Conservation (phyloP, 495 filamentous ascomycete genomes). For the Aspergillus haitiensis region DNA sequence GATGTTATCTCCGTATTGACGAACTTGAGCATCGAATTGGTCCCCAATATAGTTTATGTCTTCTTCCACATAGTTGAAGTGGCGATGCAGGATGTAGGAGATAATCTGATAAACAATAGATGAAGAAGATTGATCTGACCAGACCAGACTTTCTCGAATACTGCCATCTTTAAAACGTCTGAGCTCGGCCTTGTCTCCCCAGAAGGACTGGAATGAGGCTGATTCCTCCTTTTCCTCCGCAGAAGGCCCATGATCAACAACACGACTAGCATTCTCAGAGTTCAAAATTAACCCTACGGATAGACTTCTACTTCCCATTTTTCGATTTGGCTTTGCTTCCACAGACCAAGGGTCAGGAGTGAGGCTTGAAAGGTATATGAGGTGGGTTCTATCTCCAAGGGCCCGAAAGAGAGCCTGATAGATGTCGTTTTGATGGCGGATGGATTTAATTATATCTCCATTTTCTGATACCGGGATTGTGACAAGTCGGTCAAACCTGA, state of each 20-base stretch:
- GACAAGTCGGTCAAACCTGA: slow-evolving; percentile 68
- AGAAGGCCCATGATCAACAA: slow-evolving; percentile 81
- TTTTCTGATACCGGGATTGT: slow-evolving; percentile 33
- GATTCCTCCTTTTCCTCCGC: slow-evolving; percentile 67
- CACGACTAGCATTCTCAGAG: slow-evolving; percentile 64
- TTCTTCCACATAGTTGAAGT: slow-evolving; percentile 56
- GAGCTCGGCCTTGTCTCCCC: slow-evolving; percentile 56
- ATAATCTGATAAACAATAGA: slow-evolving; percentile 78
- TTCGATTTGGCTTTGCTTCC: slow-evolving; percentile 26
- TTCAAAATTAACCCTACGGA: slow-evolving; percentile 71
- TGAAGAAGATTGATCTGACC: slow-evolving; percentile 62
- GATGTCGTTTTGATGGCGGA: slow-evolving; percentile 39
- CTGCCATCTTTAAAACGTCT: slow-evolving; percentile 57
- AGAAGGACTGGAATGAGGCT: slow-evolving; percentile 49
- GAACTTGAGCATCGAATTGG: slow-evolving; percentile 57
- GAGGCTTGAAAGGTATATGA: slow-evolving; percentile 58
- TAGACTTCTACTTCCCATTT: slow-evolving; percentile 37
- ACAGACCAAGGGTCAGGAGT: slow-evolving; percentile 39
- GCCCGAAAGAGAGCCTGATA: slow-evolving; percentile 66
- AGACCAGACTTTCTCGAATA: slow-evolving; percentile 70
- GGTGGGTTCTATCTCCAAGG: slow-evolving; percentile 68
- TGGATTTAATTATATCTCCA: slow-evolving; percentile 32
- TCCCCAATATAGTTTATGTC: slow-evolving; percentile 61
- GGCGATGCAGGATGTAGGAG: slow-evolving; percentile 64
- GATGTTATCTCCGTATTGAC: slow-evolving; percentile 38